A percentile compares a stretch with the other conserved stretches of the same genome.
Conservation (phyloP, 768 basidiomycete genomes). For the Agaricus subrufescens region DNA sequence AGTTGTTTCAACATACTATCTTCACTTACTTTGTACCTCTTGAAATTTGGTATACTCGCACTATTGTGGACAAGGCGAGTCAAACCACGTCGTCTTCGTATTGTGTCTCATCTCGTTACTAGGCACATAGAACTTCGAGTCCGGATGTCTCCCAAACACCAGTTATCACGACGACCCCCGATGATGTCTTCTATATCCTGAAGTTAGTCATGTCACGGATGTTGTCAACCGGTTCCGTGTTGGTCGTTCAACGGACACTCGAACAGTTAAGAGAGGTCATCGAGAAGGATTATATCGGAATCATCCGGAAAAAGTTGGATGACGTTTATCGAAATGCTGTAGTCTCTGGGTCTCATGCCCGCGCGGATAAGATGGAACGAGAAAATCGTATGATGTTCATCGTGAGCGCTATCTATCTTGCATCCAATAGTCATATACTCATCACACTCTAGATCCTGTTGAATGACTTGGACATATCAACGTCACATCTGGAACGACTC, state of each 20-base stretch:
- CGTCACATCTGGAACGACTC: constrained; percentile 83
- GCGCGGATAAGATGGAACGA: constrained; percentile 73
- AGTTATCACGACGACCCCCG: constrained; percentile 72
- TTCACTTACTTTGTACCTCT: constrained; percentile 79
- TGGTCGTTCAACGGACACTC: constrained; percentile 53
- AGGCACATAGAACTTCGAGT: constrained; percentile 87
- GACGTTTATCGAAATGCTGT: constrained; percentile 69
- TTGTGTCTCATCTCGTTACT: background rate
- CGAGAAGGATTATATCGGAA: constrained; percentile 77
- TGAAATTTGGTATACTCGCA: constrained; percentile 88
- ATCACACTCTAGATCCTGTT: constrained; percentile 59
- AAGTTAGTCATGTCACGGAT: constrained; percentile 78
- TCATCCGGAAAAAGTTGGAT: constrained; percentile 83
- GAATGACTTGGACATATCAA: constrained; percentile 93
- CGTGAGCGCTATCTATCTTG: constrained; percentile 41
- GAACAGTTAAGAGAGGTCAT: constrained; percentile 67
- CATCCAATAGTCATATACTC: background rate
- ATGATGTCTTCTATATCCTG: constrained; percentile 95
- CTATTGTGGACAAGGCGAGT: constrained; percentile 81
- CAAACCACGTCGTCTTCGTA: too few relatives aligned
- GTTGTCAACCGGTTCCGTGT: constrained; percentile 68
- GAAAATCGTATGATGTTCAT: constrained; percentile 80
- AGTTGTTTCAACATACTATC: constrained; percentile 63
- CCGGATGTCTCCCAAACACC: constrained; percentile 63
- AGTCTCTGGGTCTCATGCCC: constrained; percentile 36